Conservation (phyloP, 2,329 filamentous ascomycete species). For the Penicillium brevicompactum region DNA sequence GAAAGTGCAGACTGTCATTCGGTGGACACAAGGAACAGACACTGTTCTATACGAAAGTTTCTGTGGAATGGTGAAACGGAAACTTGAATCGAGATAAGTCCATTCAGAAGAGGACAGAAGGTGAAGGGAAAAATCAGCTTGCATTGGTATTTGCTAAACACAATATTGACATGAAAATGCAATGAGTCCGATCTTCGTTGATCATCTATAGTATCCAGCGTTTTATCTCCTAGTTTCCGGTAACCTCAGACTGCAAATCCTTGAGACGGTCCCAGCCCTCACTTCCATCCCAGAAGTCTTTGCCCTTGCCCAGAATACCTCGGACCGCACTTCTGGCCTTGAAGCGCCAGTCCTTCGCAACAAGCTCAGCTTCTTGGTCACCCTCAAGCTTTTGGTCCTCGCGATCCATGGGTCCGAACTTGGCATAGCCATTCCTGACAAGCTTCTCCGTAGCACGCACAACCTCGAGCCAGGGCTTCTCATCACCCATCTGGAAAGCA, state of each 20-base stretch:
- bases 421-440: constrained; percentile 76
- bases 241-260: constrained; percentile 41
- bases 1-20: constrained; percentile 54
- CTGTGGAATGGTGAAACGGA: constrained; percentile 72
- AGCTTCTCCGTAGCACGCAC: constrained; percentile 79
- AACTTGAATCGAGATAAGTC: constrained; percentile 31
- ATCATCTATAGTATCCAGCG: constrained; percentile 9
- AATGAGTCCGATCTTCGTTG: background rate
- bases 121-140: background rate
- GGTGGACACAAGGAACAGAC: constrained; percentile 78
- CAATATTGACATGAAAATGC: background rate
- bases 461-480: constrained; percentile 69
- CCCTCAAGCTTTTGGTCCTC: constrained; percentile 54
- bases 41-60: constrained; percentile 82
- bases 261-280: constrained; percentile 44
- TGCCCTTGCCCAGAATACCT: constrained; percentile 79
- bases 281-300: constrained; percentile 78
- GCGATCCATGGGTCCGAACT: constrained; percentile 65
- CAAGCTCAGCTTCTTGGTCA: constrained; percentile 55
- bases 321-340: constrained; percentile 84
- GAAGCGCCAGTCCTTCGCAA: constrained; percentile 81
- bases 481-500: constrained; percentile 55
- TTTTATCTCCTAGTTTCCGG: constrained; percentile 27
- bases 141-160: background rate
- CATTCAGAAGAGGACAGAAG: background rate